phyloP scores from a whole-genome alignment of 2,329 filamentous ascomycete genomes.

The Cercospora zeae-maydis region DNA sequence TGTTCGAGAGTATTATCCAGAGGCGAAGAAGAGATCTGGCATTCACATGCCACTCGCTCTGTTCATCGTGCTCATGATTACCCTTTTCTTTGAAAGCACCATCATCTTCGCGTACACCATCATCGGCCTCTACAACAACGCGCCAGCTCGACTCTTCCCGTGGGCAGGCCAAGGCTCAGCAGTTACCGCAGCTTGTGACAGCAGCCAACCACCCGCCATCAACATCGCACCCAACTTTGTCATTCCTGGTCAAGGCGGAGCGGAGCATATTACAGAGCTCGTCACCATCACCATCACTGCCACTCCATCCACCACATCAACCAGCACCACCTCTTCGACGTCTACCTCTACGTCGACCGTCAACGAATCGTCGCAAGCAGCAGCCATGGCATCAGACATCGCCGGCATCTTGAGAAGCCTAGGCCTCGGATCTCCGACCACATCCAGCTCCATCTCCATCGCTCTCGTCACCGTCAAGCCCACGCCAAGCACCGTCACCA shows the following conservation, averaged over 20 bases:
- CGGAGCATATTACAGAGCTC: conserved; percentile 4
- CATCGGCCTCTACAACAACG: conserved; percentile 38
- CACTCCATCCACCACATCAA: not conserved
- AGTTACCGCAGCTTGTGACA: conserved; percentile 19
- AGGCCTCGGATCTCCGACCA: conserved; percentile 2
- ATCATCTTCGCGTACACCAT: conserved; percentile 39
- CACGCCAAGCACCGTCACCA: conserved; percentile 23
- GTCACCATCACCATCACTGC: conserved; percentile 16
- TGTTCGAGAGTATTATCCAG: conserved; percentile 29
- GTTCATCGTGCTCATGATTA: conserved; percentile 34
- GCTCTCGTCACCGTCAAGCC: conserved; percentile 16
- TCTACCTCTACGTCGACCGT: conserved; percentile 5
- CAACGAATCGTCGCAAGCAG: conserved; percentile 9
- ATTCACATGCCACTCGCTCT: conserved; percentile 34
- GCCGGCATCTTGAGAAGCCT: conserved; percentile 20
- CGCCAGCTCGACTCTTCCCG: conserved; percentile 30
- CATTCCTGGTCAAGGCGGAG: conserved; percentile 21
- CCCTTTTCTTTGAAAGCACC: conserved; percentile 36
- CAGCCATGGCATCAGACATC: conserved; percentile 22
- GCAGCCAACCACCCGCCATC: conserved; percentile 26
- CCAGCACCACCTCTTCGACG: conserved; percentile 9
- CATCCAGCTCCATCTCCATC: conserved; percentile 16
- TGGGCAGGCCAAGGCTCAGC: conserved; percentile 19
- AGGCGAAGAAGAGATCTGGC: conserved; percentile 29
- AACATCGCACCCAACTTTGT: conserved; percentile 37